These are phyloP conservation scores for Xylaria sp. DNA, from an alignment of 2,329 filamentous ascomycete species.

Conservation along the genomic window DNA sequence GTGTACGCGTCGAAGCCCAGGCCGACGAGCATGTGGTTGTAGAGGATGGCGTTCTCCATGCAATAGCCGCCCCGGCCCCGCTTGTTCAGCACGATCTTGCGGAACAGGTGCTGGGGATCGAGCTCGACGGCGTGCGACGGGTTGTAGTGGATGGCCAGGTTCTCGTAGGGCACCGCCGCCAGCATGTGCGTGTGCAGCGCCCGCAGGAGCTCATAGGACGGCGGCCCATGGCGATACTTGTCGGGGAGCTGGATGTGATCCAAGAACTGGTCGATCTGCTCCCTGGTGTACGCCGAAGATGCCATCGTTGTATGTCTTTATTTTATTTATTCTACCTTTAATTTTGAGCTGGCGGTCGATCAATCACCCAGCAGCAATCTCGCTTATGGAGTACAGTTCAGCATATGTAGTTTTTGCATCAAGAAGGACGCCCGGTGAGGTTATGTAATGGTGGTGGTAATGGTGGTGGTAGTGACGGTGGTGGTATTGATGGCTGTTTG, in stretches of 20 bases:
- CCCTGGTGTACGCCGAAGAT: constrained; percentile 32
- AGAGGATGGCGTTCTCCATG: constrained; percentile 68
- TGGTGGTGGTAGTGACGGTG: neutral
- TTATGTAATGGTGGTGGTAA: neutral
- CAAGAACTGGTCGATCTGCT: constrained; percentile 40
- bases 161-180: constrained; percentile 65
- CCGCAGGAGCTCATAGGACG: constrained; percentile 34
- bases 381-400: neutral
- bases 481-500: neutral
- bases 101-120: constrained; percentile 59
- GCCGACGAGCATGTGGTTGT: constrained; percentile 62
- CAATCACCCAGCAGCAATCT: neutral
- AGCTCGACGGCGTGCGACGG: constrained; percentile 54
- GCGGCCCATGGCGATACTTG: constrained; percentile 35
- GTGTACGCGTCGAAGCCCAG: constrained; percentile 67
- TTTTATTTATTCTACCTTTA: too few species aligned
- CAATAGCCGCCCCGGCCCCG: constrained; percentile 68
- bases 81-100: constrained; percentile 59
- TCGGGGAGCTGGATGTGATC: constrained; percentile 38
- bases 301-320: constrained; percentile 17
- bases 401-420: neutral
- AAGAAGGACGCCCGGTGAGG: neutral
- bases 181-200: constrained; percentile 39
- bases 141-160: constrained; percentile 65
- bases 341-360: neutral